phyloP scores from a whole-genome alignment of 495 filamentous ascomycete species.

The Podospora tetraspora region DNA sequence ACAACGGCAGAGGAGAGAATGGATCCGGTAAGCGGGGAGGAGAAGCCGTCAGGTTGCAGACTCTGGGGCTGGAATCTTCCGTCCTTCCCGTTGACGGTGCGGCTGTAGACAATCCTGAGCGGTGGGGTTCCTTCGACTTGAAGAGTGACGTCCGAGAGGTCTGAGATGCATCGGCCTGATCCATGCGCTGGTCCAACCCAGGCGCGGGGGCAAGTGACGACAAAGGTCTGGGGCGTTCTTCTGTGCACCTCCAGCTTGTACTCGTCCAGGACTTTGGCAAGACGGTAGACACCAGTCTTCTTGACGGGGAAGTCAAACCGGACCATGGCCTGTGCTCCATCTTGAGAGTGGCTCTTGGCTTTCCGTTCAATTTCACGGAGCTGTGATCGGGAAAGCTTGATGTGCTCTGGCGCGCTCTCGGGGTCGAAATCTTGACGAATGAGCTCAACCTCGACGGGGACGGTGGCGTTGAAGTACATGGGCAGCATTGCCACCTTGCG shows the following conservation, averaged over 20 bases:
- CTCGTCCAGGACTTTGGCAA: slow-evolving; percentile 81
- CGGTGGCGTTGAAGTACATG: slow-evolving; percentile 87
- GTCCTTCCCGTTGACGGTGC: slow-evolving; percentile 69
- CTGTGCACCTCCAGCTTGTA: slow-evolving; percentile 87
- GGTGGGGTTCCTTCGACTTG: slow-evolving; percentile 85
- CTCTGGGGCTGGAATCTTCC: slow-evolving; percentile 78
- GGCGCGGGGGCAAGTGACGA: slow-evolving; percentile 78
- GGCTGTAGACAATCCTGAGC: slow-evolving; percentile 86
- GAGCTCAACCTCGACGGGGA: slow-evolving; percentile 79
- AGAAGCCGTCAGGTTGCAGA: slow-evolving; percentile 81
- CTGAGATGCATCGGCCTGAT: slow-evolving; percentile 68
- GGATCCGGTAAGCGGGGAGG: slow-evolving; percentile 62
- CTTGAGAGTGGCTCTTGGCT: slow-evolving; percentile 45
- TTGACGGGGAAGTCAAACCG: slow-evolving; percentile 57
- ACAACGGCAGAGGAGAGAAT: slow-evolving; percentile 51
- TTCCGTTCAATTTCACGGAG: slow-evolving; percentile 58
- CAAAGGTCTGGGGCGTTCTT: slow-evolving; percentile 64
- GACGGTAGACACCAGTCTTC: slow-evolving; percentile 78
- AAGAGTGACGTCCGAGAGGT: slow-evolving; percentile 77
- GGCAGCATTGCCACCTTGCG: slow-evolving; percentile 62
- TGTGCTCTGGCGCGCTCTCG: slow-evolving; percentile 62
- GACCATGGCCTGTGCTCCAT: slow-evolving; percentile 50
- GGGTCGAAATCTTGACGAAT: slow-evolving; percentile 77
- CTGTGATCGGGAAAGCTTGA: slow-evolving; percentile 54
- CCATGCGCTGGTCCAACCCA: slow-evolving; percentile 56